phyloP scores from a whole-genome alignment of 495 filamentous ascomycete species.

The Podospora pseudocomata region DNA sequence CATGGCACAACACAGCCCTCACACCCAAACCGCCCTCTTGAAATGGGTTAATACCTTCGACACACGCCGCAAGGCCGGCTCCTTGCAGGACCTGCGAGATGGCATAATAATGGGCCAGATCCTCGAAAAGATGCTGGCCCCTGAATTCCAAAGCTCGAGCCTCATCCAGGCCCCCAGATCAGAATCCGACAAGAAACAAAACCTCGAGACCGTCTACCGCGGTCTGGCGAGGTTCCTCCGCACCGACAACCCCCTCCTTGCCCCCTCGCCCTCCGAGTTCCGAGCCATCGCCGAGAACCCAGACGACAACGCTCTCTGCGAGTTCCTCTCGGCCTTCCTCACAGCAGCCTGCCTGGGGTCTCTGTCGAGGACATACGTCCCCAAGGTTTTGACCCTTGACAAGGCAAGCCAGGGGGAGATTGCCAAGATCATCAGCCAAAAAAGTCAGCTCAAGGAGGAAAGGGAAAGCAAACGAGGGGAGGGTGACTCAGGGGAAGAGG shows the following conservation, averaged over 20 bases:
- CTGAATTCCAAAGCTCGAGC: slow-evolving; percentile 58
- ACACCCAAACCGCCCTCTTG: slow-evolving; percentile 41
- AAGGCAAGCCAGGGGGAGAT: slow-evolving; percentile 34
- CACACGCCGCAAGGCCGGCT: slow-evolving; percentile 30
- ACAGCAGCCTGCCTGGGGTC: slow-evolving; percentile 59
- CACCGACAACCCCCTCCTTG: slow-evolving; percentile 32
- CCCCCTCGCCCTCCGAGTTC: slow-evolving; percentile 35
- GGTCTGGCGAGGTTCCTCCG: slow-evolving; percentile 62
- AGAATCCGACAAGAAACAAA: slow-evolving; percentile 53
- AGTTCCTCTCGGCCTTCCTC: slow-evolving; percentile 63
- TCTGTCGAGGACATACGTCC: slow-evolving; percentile 52
- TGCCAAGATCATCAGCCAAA: slow-evolving; percentile 32
- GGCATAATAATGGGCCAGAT: slow-evolving; percentile 70
- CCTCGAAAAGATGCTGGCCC: slow-evolving; percentile 59
- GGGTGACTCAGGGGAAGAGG: slow-evolving; percentile 16
- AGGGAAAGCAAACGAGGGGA: slow-evolving; percentile 25
- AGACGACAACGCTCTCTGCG: slow-evolving; percentile 39
- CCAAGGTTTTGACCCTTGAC: slow-evolving; percentile 36
- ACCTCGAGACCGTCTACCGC: slow-evolving; percentile 66
- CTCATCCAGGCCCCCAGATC: slow-evolving; percentile 60
- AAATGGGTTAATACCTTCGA: slow-evolving; percentile 45
- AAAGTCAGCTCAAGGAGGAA: slow-evolving; percentile 31
- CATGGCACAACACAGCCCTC: slow-evolving; percentile 31
- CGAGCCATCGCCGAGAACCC: slow-evolving; percentile 38
- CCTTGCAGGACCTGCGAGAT: slow-evolving; percentile 63